Conservation (phyloP, 345 rosid genomes). For the Eucalyptus victrix region DNA sequence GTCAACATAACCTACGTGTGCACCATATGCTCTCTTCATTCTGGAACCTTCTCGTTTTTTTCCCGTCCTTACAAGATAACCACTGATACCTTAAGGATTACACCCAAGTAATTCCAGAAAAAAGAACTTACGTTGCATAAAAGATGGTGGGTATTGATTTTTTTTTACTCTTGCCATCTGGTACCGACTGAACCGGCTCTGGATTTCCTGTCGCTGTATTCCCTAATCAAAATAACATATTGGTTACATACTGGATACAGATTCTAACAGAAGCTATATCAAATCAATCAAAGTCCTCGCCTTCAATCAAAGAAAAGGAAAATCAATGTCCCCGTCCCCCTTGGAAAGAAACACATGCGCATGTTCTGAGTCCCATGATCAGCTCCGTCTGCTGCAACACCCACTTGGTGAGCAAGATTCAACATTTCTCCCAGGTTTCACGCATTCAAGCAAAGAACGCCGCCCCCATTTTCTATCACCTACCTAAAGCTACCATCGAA, state of each 20-base stretch:
- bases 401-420: background rate
- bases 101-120: background rate
- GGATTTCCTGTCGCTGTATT: conserved; percentile 10
- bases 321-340: background rate
- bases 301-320: background rate
- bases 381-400: background rate
- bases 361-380: background rate
- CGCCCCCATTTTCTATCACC: background rate
- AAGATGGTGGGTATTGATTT: conserved; percentile 46
- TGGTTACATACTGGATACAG: background rate
- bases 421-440: background rate
- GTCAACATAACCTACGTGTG: background rate
- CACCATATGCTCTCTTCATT: background rate
- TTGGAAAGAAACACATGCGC: background rate
- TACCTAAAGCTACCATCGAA: background rate
- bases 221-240: conserved; percentile 5
- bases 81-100: background rate
- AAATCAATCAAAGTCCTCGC: background rate
- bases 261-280: background rate
- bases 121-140: conserved; percentile 62
- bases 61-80: background rate
- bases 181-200: conserved; percentile 18
- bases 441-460: background rate
- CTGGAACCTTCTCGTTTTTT: background rate
- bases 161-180: conserved; percentile 31